Percentiles rank a stretch among this genome's conserved stretches.
These are phyloP conservation scores for Scedosporium dehoogii DNA, from an alignment of 2,329 filamentous ascomycete genomes.

Conservation along the genomic window DNA sequence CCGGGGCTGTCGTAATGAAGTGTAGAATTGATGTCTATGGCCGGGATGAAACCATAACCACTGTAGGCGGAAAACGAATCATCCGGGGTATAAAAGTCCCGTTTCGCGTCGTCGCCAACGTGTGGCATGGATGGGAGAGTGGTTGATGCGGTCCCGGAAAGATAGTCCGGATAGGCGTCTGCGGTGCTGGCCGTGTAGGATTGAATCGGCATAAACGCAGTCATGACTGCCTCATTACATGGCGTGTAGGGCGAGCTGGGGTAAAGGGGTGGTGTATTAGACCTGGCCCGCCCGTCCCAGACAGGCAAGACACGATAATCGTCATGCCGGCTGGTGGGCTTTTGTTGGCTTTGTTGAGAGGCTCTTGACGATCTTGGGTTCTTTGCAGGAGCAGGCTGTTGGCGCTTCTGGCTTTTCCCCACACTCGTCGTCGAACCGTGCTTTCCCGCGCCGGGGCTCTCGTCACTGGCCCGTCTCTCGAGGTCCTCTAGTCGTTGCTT, in stretches of 20 bases:
- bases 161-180: constrained; percentile 47
- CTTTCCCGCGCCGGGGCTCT: background rate
- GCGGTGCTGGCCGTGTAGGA: constrained; percentile 42
- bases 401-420: constrained; percentile 7
- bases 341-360: constrained; percentile 20
- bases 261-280: constrained; percentile 62
- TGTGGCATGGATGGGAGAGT: constrained; percentile 57
- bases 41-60: constrained; percentile 55
- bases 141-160: constrained; percentile 43
- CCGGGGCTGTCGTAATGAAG: constrained; percentile 57
- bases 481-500: constrained; percentile 82
- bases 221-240: constrained; percentile 53
- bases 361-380: background rate
- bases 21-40: constrained; percentile 51
- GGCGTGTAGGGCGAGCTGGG: constrained; percentile 58
- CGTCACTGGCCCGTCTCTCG: constrained; percentile 54
- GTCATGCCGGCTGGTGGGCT: constrained; percentile 18
- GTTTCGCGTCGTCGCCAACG: constrained; percentile 57
- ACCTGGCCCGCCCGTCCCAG: constrained; percentile 54
- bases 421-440: constrained; percentile 2
- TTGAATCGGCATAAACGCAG: constrained; percentile 45
- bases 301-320: background rate
- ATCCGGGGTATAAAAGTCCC: constrained; percentile 48
- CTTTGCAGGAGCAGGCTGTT: constrained; percentile 12
- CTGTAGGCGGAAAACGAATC: constrained; percentile 56